These are phyloP conservation scores for Solidago caesia DNA, from an alignment of 129 eudicot genomes.

Conservation along the genomic window DNA sequence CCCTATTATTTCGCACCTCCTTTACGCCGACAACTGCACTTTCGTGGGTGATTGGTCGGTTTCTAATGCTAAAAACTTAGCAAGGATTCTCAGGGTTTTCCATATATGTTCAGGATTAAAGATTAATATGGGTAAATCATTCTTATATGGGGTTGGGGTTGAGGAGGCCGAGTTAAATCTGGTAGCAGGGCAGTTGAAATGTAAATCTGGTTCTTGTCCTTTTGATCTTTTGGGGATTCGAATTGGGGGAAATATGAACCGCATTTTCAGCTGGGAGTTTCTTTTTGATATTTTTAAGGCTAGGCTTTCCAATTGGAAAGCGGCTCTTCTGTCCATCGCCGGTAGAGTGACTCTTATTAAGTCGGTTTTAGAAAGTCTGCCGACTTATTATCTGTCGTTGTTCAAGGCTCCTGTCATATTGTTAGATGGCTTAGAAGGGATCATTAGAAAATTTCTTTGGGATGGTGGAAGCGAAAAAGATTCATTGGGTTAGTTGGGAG, in stretches of 20 bases:
- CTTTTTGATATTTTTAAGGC: neutral
- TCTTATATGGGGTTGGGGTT: neutral
- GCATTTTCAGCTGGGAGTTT: neutral
- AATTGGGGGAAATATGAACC: neutral
- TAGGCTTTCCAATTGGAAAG: neutral
- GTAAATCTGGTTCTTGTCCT: neutral
- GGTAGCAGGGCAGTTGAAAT: neutral
- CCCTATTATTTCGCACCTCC: too few species aligned
- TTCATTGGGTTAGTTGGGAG: too few species aligned
- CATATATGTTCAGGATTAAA: neutral
- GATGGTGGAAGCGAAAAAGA: too few species aligned
- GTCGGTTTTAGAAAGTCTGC: too few species aligned
- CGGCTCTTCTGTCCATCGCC: neutral
- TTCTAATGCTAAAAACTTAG: neutral
- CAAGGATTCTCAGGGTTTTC: neutral
- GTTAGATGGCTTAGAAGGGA: too few species aligned
- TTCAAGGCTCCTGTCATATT: too few species aligned
- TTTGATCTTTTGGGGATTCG: neutral
- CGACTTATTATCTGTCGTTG: too few species aligned
- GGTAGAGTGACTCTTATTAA: too few species aligned
- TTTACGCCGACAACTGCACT: too few species aligned
- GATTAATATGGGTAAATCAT: neutral
- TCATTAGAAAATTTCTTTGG: too few species aligned
- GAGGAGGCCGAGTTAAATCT: neutral
- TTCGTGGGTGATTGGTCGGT: neutral